Base-by-base conservation (phyloP, 2,329 filamentous ascomycete genomes). In the Leptographium radiaticola region DNA sequence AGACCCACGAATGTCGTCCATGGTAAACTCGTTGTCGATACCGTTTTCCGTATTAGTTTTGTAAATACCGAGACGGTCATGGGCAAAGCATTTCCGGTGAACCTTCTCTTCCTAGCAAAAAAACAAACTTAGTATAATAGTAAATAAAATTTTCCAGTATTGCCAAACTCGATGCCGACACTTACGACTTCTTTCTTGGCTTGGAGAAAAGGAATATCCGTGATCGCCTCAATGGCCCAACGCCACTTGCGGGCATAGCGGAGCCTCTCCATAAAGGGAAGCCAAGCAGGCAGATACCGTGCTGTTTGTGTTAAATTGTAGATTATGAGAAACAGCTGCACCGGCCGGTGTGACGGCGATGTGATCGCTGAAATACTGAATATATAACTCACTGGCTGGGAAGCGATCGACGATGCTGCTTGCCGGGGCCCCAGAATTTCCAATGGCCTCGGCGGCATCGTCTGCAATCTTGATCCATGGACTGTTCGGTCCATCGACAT, bases 1-100 rank as follows among this genome's bases (percentile, higher is more conserved):
- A 8, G 62, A 61, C 4, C 63, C 63, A 40, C 63, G 62, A 55
- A 65, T 64, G 51, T 64, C 62, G 15, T 63, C 60, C 11, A 63
- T 51, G 20, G 46, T 51, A 38, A 63, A 63, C 3, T 57, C 56
- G 13, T 60, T 59, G 11, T 51, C 34, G 2, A 55, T 15, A 1
- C 55, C 53, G 1, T 54, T 49, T 15, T 52, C 33, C 2, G 34
- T 9, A 33, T 56, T 53, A 11, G 15, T 43, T 6, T 49, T 53
- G 45, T 52, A 53, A 5, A 44, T 38, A 9, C 51, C 30, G 6
- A 57, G 49, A 13, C 49, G 40, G 18, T 54, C 52, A n/a, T 50
- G 52, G 8, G 52, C 49, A 25, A 57, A 54, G 40, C 52, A 54
- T 8, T 40, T 52, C 31, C 40, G 36, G 33, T 42, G 20, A 6